Evolutionary conservation across 331 rosid genomes (phyloP).

Genomic region (Spiraea crenata): DNA sequence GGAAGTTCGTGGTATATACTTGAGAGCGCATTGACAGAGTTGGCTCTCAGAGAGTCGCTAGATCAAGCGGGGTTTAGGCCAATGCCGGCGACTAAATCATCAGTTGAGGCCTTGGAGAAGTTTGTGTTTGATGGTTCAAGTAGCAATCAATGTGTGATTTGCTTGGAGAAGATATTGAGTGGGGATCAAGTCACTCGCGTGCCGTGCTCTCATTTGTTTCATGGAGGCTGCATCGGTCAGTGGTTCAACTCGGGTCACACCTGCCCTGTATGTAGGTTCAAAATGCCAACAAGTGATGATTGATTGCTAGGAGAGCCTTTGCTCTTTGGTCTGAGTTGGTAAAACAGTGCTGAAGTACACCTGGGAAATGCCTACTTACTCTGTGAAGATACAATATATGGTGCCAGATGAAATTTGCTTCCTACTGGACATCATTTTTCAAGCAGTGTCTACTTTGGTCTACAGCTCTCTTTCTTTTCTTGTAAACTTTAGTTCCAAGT

Average conservation of each 20-base stretch:
- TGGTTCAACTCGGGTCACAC: conserved; percentile 1
- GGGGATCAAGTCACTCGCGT: background rate
- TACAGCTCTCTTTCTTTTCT: too few species aligned
- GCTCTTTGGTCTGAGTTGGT: too few species aligned
- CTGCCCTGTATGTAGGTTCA: conserved; percentile 8
- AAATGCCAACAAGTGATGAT: background rate
- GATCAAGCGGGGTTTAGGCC: background rate
- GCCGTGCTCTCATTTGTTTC: conserved; percentile 24
- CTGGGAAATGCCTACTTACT: too few species aligned
- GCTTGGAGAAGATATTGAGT: background rate
- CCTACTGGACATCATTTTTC: too few species aligned
- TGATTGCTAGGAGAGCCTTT: too few species aligned
- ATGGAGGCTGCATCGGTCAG: background rate
- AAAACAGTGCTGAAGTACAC: too few species aligned
- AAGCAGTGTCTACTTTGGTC: too few species aligned
- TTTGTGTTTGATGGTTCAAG: background rate
- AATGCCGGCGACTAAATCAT: background rate
- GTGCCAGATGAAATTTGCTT: too few species aligned
- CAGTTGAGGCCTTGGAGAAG: background rate
- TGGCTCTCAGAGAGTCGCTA: background rate
- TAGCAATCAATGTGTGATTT: background rate
- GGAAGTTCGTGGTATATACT: too few species aligned
- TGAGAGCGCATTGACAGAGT: too few species aligned
- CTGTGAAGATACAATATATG: too few species aligned
- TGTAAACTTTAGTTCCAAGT: too few species aligned